Evolutionary conservation across 768 basidiomycete genomes (phyloP).

Genomic region (Tricholoma bakamatsutake): DNA sequence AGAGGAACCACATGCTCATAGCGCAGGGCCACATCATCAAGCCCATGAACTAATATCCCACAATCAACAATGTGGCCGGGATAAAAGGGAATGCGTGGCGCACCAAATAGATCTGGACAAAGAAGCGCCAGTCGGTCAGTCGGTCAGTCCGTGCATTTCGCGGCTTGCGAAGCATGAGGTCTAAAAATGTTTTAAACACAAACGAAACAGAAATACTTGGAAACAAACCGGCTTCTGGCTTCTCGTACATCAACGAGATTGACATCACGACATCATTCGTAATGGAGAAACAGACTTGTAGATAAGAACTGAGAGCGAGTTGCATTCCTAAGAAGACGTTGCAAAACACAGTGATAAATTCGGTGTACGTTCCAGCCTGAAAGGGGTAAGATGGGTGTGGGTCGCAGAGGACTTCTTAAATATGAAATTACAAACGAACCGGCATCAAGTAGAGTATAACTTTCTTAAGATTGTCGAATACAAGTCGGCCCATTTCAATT

Average conservation of each 20-base stretch:
- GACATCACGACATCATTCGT: constrained; percentile 52
- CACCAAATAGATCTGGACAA: constrained; percentile 54
- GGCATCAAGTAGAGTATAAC: constrained; percentile 44
- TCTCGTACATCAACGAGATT: constrained; percentile 50
- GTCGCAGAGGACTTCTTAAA: neutral
- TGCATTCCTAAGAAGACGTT: constrained; percentile 35
- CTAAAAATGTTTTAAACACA: neutral
- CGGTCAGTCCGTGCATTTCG: constrained; percentile 51
- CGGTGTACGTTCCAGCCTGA: constrained; percentile 39
- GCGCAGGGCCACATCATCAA: constrained; percentile 9
- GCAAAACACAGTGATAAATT: constrained; percentile 54
- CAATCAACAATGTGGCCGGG: constrained; percentile 31
- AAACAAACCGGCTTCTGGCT: constrained; percentile 42
- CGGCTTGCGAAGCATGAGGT: constrained; percentile 48
- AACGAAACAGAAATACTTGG: neutral
- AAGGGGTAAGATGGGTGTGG: neutral
- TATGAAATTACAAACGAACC: constrained; percentile 34
- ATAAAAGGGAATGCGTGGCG: neutral
- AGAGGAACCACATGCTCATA: constrained; percentile 1
- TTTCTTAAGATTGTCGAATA: constrained; percentile 62
- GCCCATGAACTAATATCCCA: constrained; percentile 41
- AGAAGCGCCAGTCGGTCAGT: constrained; percentile 45
- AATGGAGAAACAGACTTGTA: constrained; percentile 48
- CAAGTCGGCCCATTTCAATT: constrained; percentile 59
- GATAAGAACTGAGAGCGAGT: constrained; percentile 32